Conservation (phyloP, 2,329 filamentous ascomycete genomes). For the Paradendryphiella salina region DNA sequence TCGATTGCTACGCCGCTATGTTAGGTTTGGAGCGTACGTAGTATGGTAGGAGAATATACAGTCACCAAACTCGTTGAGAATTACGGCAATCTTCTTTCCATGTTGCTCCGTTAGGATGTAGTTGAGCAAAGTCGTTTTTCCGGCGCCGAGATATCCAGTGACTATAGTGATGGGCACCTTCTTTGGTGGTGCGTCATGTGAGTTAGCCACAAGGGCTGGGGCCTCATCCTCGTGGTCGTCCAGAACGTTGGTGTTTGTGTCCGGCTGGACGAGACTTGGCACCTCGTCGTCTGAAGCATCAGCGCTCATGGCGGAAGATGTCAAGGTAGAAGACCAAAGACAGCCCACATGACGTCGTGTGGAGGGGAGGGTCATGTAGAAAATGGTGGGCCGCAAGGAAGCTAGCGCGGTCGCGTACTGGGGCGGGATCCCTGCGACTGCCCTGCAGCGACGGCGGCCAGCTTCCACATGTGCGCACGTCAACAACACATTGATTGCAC, state of each 20-base stretch:
- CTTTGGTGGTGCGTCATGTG: constrained; percentile 55
- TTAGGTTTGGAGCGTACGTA: background rate
- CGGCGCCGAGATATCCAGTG: constrained; percentile 89
- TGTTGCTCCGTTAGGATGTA: constrained; percentile 94
- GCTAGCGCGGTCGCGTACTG: constrained; percentile 9
- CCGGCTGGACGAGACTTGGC: constrained; percentile 60
- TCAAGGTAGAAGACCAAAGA: background rate
- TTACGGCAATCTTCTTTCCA: constrained; percentile 97
- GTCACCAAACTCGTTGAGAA: constrained; percentile 72
- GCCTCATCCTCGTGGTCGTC: constrained; percentile 26
- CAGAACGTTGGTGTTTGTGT: constrained; percentile 26
- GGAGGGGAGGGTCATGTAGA: constrained; percentile 10
- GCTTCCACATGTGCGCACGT: constrained; percentile 14
- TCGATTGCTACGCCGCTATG: constrained; percentile 66
- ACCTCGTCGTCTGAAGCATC: constrained; percentile 40
- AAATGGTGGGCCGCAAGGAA: constrained; percentile 3
- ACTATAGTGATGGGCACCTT: constrained; percentile 86
- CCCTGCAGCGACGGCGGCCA: constrained; percentile 21
- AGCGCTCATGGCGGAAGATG: constrained; percentile 18
- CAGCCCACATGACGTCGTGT: constrained; percentile 11
- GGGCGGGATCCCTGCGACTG: constrained; percentile 18
- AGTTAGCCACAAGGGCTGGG: constrained; percentile 34
- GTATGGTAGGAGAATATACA: constrained; percentile 15
- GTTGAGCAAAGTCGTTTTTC: constrained; percentile 93
- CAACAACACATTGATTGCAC: constrained; percentile 19